Base-by-base conservation (phyloP, 306 rosid species). In the Abrus precatorius region DNA sequence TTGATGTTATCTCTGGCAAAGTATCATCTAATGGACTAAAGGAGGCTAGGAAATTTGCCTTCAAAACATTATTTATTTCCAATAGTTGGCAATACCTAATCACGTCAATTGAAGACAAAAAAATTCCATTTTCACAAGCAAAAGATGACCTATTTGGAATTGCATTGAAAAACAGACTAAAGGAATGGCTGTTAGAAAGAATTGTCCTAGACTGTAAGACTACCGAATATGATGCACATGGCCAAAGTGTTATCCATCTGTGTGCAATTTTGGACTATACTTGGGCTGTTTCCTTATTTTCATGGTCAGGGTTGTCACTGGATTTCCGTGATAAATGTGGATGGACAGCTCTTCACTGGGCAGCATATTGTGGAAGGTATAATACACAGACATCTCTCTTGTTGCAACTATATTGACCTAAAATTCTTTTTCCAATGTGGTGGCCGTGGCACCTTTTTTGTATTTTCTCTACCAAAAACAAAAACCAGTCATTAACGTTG, bases 281-380 rank as follows among this genome's bases (percentile, higher is more conserved):
- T 47, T 96, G 99, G 99, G 94, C 97, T 43, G 78, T 93, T 82
- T 72, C 82, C 75, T 82, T 92, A 80, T 96, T 89, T 88, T 82
- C 86, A 29, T 87, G 89, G 89, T 89, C 99, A 56, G 97, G 98
- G 78, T 86, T 96, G 81, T 91, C 99, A 2, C 82, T 96, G 62
- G 90, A 93, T 88, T 89, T 92, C 78, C 98, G 98, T 75, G 99
- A 96, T 83, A 96, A 89, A 63, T 76, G 29, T 84, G 98, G 99
- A 82, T 93, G 99, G 99, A 92, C 99, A 27, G 98, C 99, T 82
- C 94, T 96, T 81, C 99, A 96, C 74, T 96, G 99, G 99, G 99
- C 98, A 44, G 98, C 98, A 48, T 90, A 77, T 86, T 79, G 36
- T 69, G 99, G 99, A 89, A 89, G 97, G 97, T 93, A 81, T 13